A percentile compares a stretch with the other conserved stretches of the same genome.
Conservation (phyloP, 176 grass and related monocot species). For the maize (Zea mays) region Zm-B73-REFERENCE-NAM-5.0 NC_050100.1:43719001-43719500, state of each 20-base stretch:
- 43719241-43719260: constrained; percentile 45
- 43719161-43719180: constrained; percentile 71
- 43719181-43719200: constrained; percentile 15
- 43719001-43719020: no score
- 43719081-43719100: constrained; percentile 43
- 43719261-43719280: constrained; percentile 48
- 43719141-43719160: neutral
- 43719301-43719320: constrained; percentile 8
- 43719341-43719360: neutral
- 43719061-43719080: constrained; percentile 40
- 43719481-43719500: constrained; percentile 32
- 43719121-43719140: constrained; percentile 21
- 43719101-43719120: neutral
- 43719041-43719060: constrained; percentile 54
- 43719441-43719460: constrained; percentile 16
- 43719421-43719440: constrained; percentile 36
- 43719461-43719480: constrained; percentile 28
- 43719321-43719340: constrained; percentile 9
- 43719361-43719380: constrained; percentile 6
- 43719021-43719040: neutral
- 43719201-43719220: constrained; percentile 50
- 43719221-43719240: neutral
- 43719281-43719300: constrained; percentile 3
- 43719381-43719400: constrained; percentile 60
- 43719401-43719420: constrained; percentile 50